Percentiles rank a stretch among this genome's conserved stretches.
Evolutionary conservation across 2,329 filamentous ascomycete species (phyloP).

Genomic region (Aspergillus bombycis): DNA sequence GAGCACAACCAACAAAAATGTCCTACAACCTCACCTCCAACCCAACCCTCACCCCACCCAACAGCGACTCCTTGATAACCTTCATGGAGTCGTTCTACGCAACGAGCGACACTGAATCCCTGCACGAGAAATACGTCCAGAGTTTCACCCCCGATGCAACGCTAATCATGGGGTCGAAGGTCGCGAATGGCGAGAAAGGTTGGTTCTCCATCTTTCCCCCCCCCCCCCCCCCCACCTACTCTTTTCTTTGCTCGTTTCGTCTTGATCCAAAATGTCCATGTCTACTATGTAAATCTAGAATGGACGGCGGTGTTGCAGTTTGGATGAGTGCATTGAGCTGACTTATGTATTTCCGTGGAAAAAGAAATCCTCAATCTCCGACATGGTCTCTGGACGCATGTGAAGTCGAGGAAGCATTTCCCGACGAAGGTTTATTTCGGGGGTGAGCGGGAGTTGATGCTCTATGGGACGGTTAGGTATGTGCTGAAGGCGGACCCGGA

Average conservation of each 20-base stretch:
- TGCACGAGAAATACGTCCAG: constrained; percentile 39
- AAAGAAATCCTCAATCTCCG: constrained; percentile 39
- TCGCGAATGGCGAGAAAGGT: constrained; percentile 37
- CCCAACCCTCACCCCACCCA: constrained; percentile 28
- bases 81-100: constrained; percentile 43
- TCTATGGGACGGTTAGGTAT: constrained; percentile 41
- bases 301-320: too few relatives aligned
- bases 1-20: constrained; percentile 14
- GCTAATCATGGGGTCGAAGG: constrained; percentile 42
- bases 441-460: constrained; percentile 39
- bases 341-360: too few relatives aligned
- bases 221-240: too few relatives aligned
- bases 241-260: too few relatives aligned
- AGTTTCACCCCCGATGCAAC: constrained; percentile 41
- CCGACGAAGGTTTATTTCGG: constrained; percentile 37
- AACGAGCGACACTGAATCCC: constrained; percentile 38
- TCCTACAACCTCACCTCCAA: constrained; percentile 36
- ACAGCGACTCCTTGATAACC: constrained; percentile 28
- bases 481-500: constrained; percentile 33
- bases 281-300: too few relatives aligned
- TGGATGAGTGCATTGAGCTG: too few relatives aligned
- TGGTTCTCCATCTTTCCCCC: constrained; percentile 11
- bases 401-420: constrained; percentile 36
- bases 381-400: constrained; percentile 41
- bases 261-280: too few relatives aligned